Base-by-base conservation (phyloP, 2,329 filamentous ascomycete genomes). In the Paraphoma chrysanthemicola region DNA sequence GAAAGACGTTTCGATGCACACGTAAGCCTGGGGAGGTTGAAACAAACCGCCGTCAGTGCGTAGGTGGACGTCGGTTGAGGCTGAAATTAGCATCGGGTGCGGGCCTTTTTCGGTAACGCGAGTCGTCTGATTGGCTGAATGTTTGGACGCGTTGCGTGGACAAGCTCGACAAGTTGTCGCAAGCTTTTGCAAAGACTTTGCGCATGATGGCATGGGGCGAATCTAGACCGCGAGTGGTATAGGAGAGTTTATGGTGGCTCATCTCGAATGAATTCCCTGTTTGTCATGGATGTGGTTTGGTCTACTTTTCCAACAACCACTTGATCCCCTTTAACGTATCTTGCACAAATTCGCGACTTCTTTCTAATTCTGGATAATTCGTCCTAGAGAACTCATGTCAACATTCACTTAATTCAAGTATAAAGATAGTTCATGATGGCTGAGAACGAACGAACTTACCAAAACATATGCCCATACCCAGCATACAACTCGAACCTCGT, bases 401-500 rank as follows among this genome's bases (percentile, higher is more conserved):
- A 5, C 5, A 23, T 23, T 23, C 5, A 23, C 23, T 5, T 23
- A 5, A 23, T 23, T 3, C 3, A 23, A 5, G 23, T 23, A 23
- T 23, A 23, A 3, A 23, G 5, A 23, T 23, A 3, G 23, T 5
- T 23, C 23, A 23, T 23, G 23, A 23, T 3, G 5, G 5, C 2
- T 23, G 23, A 23, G 23, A 23, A 23, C 5, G 23, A 23, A 23
- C 5, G 23, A 23, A 23, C 23, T 23, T 23, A 23, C 23, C 74
- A 78, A 53, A 77, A 80, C 54, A 78, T 81, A 75, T 77, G 81
- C 5, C 78, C 78, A 51, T 75, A 72, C 0, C 79, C 78, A 0
- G 55, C 51, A 61, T 82, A 81, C 28, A 82, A 55, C 54, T 80
- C 71, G 10, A 79, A 70, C 62, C 77, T 77, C 18, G 79, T 81